Base-by-base conservation (phyloP, 208 protist genomes). In the Trypanosoma theileri region DNA sequence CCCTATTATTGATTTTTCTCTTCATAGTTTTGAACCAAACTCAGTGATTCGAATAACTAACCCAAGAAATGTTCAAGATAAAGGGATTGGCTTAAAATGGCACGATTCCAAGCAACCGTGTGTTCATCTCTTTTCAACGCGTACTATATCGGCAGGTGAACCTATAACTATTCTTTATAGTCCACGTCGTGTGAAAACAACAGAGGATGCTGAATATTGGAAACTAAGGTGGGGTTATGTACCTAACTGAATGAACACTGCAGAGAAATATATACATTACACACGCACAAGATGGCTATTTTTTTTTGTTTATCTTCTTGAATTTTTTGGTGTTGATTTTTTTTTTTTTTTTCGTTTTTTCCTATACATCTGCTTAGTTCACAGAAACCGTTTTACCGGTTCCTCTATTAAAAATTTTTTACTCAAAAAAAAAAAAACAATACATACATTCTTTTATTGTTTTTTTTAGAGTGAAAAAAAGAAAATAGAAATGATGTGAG, bases 1-100 rank as follows among this genome's bases (percentile, higher is more conserved):
- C 55, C 90, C 90, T 50, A 66, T 95, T 21, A 83, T 95, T 64
- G 90, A 95, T 74, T 92, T 95, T 50, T 91, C 80, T 77, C 56
- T 77, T 9, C 90, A 93, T 73, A 89, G 80, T 70, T 82, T 69
- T 68, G 48, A 66, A 10, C 85, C 90, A 4, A 93, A 91, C 66
- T 66, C 86, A 11, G 21, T 65, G 16, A 50, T 76, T 9, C 16
- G 44, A 19, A 22, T 69, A 22, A 66, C 50, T 14, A 41, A 50
- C 1, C 41, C 62, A 21, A 19, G 46, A 14, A 59, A 21, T 45
- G n/a, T 11, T 17, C 4, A 59, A 8, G 31, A 51, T 11, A 45
- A 48, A 24, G 44, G 24, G 28, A 31, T 71, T 21, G 74, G 81
- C 19, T 62, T 79, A 9, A 44, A 56, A 53, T 79, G 84, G 72